Percentiles rank a stretch among this genome's conserved stretches.
These are phyloP conservation scores for Plasmodium cynomolgi DNA, from an alignment of 169 alveolate species.

Conservation along the genomic window DNA sequence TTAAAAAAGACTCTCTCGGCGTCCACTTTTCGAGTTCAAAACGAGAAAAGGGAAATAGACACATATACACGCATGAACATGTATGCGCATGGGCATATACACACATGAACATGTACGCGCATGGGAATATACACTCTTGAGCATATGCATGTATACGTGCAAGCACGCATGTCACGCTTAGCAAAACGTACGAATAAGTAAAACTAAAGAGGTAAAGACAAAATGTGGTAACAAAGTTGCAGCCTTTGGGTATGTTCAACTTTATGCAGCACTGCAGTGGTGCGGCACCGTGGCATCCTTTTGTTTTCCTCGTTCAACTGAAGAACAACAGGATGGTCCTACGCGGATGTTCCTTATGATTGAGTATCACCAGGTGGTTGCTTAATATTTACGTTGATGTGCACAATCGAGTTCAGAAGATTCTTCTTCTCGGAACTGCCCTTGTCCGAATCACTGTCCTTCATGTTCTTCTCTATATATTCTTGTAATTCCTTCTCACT, in stretches of 20 bases:
- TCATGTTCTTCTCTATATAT: neutral
- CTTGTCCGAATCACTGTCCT: neutral
- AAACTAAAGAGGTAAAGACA: neutral
- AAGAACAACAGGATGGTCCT: neutral
- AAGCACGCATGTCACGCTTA: neutral
- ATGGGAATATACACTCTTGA: neutral
- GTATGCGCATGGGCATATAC: too few relatives aligned
- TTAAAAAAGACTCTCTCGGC: neutral
- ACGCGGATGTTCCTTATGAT: neutral
- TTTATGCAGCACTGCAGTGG: neutral
- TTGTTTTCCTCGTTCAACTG: neutral
- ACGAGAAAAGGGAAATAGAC: neutral
- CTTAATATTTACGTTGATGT: conserved; percentile 9
- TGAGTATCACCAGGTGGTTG: neutral
- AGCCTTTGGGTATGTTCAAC: neutral
- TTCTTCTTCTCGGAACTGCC: neutral
- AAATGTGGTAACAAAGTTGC: neutral
- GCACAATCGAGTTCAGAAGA: neutral
- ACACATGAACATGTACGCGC: too few relatives aligned
- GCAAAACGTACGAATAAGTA: neutral
- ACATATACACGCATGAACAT: neutral
- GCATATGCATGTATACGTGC: neutral
- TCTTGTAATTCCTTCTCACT: neutral
- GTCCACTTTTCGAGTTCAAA: neutral
- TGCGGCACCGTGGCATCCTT: neutral